phyloP scores from a whole-genome alignment of 192 early-diverging fungal genomes.

The Entomortierella beljakovae region DNA sequence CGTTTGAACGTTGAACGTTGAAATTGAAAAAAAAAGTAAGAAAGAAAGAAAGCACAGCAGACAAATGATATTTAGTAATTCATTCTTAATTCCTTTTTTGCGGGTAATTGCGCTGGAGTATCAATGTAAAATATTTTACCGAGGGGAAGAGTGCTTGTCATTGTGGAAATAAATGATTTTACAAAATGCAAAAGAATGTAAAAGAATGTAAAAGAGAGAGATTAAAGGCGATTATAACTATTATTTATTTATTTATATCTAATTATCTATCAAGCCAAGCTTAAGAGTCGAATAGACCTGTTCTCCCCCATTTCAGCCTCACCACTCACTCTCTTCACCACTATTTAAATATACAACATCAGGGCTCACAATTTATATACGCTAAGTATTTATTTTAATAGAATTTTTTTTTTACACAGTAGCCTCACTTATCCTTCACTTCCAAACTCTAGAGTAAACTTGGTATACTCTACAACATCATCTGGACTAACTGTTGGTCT shows the following conservation, averaged over 20 bases:
- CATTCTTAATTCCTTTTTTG: neutral
- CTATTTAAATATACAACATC: too few relatives aligned
- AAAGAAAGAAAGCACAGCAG: neutral
- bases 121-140: slow-evolving; percentile 10
- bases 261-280: too few relatives aligned
- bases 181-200: neutral
- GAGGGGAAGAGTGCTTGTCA: slow-evolving; percentile 47
- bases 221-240: neutral
- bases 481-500: slow-evolving; percentile 87
- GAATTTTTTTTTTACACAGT: neutral
- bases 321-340: too few relatives aligned
- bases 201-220: slow-evolving; percentile 1
- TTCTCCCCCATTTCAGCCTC: too few relatives aligned
- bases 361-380: too few relatives aligned
- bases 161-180: neutral
- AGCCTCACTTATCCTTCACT: slow-evolving; percentile 43
- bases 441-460: slow-evolving; percentile 92
- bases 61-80: neutral
- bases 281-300: too few relatives aligned
- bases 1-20: neutral
- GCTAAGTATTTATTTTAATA: too few relatives aligned
- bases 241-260: too few relatives aligned
- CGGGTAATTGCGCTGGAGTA: too few relatives aligned
- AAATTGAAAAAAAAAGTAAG: neutral
- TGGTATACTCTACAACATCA: slow-evolving; percentile 85